Conservation (phyloP, 1,139 yeast genomes). For the Schwanniomyces etchellsii region DNA sequence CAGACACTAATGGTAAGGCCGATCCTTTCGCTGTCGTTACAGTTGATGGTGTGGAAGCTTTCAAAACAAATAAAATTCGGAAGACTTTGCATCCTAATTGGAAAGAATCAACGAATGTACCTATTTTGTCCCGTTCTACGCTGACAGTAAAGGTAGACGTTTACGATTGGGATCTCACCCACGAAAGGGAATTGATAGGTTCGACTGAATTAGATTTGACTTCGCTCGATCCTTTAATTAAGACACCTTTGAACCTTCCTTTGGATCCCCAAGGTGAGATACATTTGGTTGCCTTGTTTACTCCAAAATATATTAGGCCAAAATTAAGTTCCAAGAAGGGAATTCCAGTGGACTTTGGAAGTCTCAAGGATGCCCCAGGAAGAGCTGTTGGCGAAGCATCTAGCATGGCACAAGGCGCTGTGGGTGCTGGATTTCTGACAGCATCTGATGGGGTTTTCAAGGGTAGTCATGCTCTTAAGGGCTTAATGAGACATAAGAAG, state of each 20-base stretch:
- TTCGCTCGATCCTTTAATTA: conserved; percentile 37
- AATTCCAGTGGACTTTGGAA: conserved; percentile 34
- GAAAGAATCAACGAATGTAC: conserved; percentile 58
- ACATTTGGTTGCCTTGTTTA: conserved; percentile 47
- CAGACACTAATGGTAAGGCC: conserved; percentile 68
- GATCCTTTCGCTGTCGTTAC: conserved; percentile 58
- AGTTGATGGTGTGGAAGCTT: conserved; percentile 50
- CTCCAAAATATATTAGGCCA: conserved; percentile 67
- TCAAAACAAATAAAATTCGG: conserved; percentile 55
- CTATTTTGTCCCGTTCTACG: conserved; percentile 59
- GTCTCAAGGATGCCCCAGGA: conserved; percentile 42
- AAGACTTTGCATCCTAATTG: conserved; percentile 65
- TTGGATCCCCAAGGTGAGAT: conserved; percentile 61
- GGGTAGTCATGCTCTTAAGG: conserved; percentile 36
- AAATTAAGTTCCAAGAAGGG: conserved; percentile 37
- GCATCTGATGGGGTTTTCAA: conserved; percentile 42
- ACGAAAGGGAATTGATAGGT: conserved; percentile 59
- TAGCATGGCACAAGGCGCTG: conserved; percentile 27
- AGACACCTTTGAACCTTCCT: conserved; percentile 41
- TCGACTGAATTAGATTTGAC: conserved; percentile 44
- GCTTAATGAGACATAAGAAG: conserved; percentile 17
- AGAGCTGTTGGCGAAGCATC: conserved; percentile 43
- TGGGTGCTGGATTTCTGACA: conserved; percentile 17
- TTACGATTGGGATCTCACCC: conserved; percentile 75
- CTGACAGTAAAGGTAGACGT: conserved; percentile 43